phyloP scores from a whole-genome alignment of 495 filamentous ascomycete genomes.

The Viridothelium virens region DNA sequence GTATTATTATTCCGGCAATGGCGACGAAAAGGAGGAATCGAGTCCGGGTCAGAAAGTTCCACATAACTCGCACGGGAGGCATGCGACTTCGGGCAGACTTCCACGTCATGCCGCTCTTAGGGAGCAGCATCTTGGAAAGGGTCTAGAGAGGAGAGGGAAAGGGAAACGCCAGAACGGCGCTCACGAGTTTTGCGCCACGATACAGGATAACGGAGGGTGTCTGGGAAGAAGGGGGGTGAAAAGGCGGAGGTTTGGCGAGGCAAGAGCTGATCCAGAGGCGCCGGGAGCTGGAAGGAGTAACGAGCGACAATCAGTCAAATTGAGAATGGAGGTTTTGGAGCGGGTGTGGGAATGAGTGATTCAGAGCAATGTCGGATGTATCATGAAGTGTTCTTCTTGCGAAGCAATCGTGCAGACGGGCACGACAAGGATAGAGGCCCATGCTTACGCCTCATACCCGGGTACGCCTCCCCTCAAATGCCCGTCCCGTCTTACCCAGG shows the following conservation, averaged over 20 bases:
- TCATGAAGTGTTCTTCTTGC: neutral
- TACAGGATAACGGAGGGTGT: neutral
- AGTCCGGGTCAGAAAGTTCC: constrained; percentile 67
- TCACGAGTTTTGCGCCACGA: constrained; percentile 9
- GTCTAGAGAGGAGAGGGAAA: neutral
- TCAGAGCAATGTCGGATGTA: neutral
- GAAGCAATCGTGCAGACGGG: neutral
- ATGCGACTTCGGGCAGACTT: constrained; percentile 77
- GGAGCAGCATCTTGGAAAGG: constrained; percentile 55
- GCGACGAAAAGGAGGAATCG: constrained; percentile 71
- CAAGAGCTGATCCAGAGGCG: neutral
- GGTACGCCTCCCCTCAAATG: too few relatives aligned
- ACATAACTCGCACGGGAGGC: constrained; percentile 73
- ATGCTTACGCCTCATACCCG: too few relatives aligned
- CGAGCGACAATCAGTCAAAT: neutral
- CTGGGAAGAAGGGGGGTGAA: neutral
- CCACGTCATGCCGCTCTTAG: constrained; percentile 86
- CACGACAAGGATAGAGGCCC: too few relatives aligned
- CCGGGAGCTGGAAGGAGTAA: neutral
- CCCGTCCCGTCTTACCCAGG: too few relatives aligned
- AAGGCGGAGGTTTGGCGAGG: neutral
- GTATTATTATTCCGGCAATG: constrained; percentile 61
- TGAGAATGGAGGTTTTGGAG: neutral
- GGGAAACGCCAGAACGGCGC: constrained; percentile 7
- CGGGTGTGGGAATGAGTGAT: neutral